phyloP scores from a whole-genome alignment of 73 alveolate species.

The Paramecium caudatum region DNA sequence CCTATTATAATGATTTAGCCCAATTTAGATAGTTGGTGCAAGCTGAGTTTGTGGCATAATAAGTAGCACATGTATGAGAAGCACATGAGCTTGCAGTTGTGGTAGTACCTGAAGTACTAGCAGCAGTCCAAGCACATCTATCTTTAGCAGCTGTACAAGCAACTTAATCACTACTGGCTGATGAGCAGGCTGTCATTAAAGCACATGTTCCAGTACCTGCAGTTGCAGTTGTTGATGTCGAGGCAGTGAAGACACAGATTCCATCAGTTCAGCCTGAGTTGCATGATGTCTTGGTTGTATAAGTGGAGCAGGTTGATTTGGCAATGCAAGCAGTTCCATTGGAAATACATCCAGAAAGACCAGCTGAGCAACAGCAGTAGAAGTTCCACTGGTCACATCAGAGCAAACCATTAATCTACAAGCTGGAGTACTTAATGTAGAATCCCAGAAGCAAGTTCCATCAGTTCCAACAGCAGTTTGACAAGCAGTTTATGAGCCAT shows the following conservation, averaged over 20 bases:
- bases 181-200: background rate
- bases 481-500: background rate
- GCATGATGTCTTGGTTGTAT: background rate
- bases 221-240: background rate
- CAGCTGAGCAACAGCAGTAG: background rate
- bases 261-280: background rate
- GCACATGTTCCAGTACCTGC: constrained; percentile 11
- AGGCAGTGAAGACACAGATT: background rate
- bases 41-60: background rate
- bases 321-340: constrained; percentile 23
- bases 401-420: background rate
- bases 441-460: constrained; percentile 42
- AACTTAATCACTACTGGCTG: background rate
- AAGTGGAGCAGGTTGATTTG: background rate
- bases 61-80: background rate
- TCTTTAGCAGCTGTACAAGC: background rate
- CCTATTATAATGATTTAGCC: background rate
- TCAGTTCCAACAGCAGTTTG: constrained; percentile 1
- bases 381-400: background rate
- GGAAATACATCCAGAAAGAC: background rate
- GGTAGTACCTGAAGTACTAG: background rate
- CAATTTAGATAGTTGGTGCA: background rate
- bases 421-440: background rate
- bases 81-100: background rate
- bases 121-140: background rate